Evolutionary conservation across 352 stramenopile species (phyloP).

Genomic region (Phytophthora macrochlamydospora): DNA sequence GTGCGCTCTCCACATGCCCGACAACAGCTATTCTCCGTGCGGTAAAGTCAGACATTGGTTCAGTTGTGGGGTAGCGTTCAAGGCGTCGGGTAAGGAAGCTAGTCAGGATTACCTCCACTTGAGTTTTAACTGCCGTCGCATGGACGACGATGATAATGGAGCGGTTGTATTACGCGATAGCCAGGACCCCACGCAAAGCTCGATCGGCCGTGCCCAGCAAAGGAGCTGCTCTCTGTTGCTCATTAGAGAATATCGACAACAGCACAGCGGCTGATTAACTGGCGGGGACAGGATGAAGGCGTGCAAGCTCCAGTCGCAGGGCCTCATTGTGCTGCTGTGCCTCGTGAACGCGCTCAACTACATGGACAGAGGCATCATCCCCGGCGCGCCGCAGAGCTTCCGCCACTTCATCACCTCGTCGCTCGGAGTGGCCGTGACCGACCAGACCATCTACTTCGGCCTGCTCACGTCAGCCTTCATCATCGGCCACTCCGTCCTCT

Average conservation of each 20-base stretch:
- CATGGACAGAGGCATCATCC: slow-evolving; percentile 94
- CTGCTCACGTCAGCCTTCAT: slow-evolving; percentile 89
- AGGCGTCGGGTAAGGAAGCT: neutral
- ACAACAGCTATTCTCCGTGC: no score
- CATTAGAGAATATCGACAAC: neutral
- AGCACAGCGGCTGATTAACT: neutral
- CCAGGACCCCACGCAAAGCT: neutral
- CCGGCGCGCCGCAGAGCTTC: slow-evolving; percentile 78
- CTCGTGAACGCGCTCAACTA: slow-evolving; percentile 94
- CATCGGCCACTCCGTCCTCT: slow-evolving; percentile 81
- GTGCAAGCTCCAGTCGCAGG: slow-evolving; percentile 31
- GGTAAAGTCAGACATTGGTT: no score
- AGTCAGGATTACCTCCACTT: neutral
- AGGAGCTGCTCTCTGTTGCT: no score
- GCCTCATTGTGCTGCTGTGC: slow-evolving; percentile 79
- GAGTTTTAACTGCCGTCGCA: neutral
- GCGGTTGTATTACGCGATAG: neutral
- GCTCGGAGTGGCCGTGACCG: slow-evolving; percentile 36
- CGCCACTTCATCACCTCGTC: slow-evolving; percentile 75
- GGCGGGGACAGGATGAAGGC: slow-evolving; percentile 13
- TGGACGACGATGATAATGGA: neutral
- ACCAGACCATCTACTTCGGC: slow-evolving; percentile 61
- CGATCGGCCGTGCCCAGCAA: no score
- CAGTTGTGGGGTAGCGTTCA: neutral
- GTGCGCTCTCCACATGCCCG: no score